Evolutionary conservation across 2,329 filamentous ascomycete species (phyloP).

Genomic region (Cordyceps tenuipes): DNA sequence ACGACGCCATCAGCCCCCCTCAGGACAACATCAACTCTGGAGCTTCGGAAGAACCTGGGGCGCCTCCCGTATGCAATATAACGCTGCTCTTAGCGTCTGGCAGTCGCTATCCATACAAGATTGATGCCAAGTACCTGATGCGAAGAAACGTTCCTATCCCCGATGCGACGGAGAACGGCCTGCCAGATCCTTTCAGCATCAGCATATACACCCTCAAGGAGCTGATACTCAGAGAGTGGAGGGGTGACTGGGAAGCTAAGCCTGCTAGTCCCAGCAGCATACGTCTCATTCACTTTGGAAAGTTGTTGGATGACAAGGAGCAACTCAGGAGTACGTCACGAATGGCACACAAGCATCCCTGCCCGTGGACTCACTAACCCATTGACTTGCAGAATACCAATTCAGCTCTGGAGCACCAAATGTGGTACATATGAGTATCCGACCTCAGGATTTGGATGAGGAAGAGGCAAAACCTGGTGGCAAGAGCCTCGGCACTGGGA

Average conservation of each 20-base stretch:
- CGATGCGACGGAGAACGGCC: constrained; percentile 49
- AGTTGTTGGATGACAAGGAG: constrained; percentile 82
- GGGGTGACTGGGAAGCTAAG: constrained; percentile 81
- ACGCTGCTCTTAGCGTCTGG: constrained; percentile 76
- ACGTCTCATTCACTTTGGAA: constrained; percentile 84
- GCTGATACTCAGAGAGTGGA: constrained; percentile 87
- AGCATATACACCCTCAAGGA: constrained; percentile 93
- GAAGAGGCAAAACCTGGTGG: constrained; percentile 65
- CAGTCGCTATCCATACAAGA: constrained; percentile 78
- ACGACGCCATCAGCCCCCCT: constrained; percentile 34
- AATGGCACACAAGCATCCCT: constrained; percentile 6
- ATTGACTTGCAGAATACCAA: constrained; percentile 56
- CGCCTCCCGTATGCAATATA: constrained; percentile 54
- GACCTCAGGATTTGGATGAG: constrained; percentile 78
- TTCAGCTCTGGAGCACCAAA: constrained; percentile 69
- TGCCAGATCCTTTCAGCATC: constrained; percentile 74
- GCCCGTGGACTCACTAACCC: background rate
- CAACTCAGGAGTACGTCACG: constrained; percentile 64
- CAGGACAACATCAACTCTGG: constrained; percentile 33
- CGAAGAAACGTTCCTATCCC: constrained; percentile 74
- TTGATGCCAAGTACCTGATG: constrained; percentile 76
- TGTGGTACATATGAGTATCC: constrained; percentile 90
- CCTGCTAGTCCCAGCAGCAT: constrained; percentile 84
- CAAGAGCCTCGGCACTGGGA: constrained; percentile 33
- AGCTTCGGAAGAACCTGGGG: constrained; percentile 22